Evolutionary conservation across 2,329 filamentous ascomycete genomes (phyloP).

Genomic region (Ascochyta lentis): DNA sequence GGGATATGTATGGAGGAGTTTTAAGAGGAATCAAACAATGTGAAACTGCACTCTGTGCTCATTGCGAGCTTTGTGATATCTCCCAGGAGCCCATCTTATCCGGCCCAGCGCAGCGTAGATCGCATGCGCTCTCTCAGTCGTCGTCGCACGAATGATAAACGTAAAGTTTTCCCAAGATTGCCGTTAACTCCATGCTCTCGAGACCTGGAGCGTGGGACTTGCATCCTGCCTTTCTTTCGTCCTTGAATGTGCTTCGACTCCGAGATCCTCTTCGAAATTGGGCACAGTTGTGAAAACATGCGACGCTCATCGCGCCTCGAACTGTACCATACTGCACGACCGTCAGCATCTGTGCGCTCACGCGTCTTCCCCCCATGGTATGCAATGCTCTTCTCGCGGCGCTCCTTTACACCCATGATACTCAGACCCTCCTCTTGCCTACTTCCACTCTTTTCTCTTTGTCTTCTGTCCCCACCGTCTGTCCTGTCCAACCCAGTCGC

Average conservation of each 20-base stretch:
- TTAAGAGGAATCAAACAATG: conserved; percentile 8
- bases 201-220: background rate
- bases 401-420: background rate
- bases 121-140: background rate
- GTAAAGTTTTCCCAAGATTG: conserved; percentile 2
- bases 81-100: background rate
- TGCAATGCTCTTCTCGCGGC: background rate
- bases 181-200: conserved; percentile 15
- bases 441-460: too few relatives aligned
- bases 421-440: background rate
- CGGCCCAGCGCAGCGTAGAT: background rate
- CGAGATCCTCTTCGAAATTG: background rate
- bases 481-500: background rate
- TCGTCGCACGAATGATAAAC: background rate
- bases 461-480: background rate
- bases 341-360: conserved; percentile 22
- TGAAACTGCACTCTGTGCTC: conserved; percentile 8
- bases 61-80: background rate
- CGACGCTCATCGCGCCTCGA: conserved; percentile 77
- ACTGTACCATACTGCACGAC: conserved; percentile 82
- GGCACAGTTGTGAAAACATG: background rate
- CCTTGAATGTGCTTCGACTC: background rate
- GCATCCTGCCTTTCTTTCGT: background rate
- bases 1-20: conserved; percentile 5
- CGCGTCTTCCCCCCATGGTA: background rate